Base-by-base conservation (phyloP, 106 monocot species). In the Chionographis japonica region DNA sequence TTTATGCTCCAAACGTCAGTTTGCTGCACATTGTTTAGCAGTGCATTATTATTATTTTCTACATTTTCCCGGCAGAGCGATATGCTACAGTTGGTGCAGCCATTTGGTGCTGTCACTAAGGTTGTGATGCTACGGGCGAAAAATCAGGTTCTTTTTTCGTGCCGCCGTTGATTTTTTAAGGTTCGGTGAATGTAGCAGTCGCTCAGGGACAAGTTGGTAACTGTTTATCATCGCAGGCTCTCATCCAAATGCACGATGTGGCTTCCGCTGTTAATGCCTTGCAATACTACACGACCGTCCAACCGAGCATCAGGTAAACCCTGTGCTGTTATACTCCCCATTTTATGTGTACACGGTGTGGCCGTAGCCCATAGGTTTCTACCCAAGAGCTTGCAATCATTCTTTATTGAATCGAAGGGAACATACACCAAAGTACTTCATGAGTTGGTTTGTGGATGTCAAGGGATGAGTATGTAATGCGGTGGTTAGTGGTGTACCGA, bases 201-300 rank as follows among this genome's bases (percentile, higher is more conserved):
- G 9, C 14, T 17, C 38, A 10, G 19, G 61, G 50, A 50, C 65
- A 60, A 5, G 18, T 39, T 74, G 19, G 56, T 46, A 38, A 27
- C 12, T 64, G 2, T 58, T 4, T 51, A 20, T 42, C 54, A 68
- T 50, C 0, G 8, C 81, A 92, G 91, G 88, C 91, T 61, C 91
- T 92, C 80, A 68, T 92, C 37, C 91, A 92, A 67, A 92, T 92
- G 91, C 74, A 92, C 58, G 91, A 92, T 73, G 54, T 87, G 40
- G 9, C 73, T 53, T 76, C 88, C 5, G 81, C 91, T 64, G 74
- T 78, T 67, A 82, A 46, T 68, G 82, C 70, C 3, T 56, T 92
- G 43, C 84, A 92, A 37, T 92, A 92, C 57, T 92, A 92, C 60
- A 56, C 72, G 4, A 76, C 40, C 56, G 77, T 88, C 37, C 91